Evolutionary conservation across 1,139 yeast genomes (phyloP).

Genomic region (Geotrichum citri-aurantii): DNA sequence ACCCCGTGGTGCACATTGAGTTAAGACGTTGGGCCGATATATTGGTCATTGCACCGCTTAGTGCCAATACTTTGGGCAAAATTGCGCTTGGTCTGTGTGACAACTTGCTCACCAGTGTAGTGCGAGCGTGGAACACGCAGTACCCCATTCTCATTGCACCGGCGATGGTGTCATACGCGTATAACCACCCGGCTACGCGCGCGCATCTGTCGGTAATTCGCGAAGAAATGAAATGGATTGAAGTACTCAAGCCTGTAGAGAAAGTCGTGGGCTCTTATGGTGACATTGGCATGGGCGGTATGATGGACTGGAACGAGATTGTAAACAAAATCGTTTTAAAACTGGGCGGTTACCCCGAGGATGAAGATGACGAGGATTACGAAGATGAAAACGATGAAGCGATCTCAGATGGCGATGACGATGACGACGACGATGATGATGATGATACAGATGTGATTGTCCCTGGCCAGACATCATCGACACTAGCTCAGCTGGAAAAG

Average conservation of each 20-base stretch:
- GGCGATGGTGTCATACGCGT: constrained; percentile 88
- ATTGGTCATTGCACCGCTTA: constrained; percentile 77
- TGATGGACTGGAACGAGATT: constrained; percentile 94
- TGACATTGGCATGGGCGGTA: constrained; percentile 95
- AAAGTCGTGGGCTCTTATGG: constrained; percentile 91
- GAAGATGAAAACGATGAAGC: constrained; percentile 52
- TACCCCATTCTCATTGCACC: constrained; percentile 88
- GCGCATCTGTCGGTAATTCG: constrained; percentile 67
- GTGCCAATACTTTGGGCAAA: constrained; percentile 89
- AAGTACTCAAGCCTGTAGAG: constrained; percentile 82
- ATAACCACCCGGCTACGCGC: constrained; percentile 80
- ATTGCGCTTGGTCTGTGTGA: constrained; percentile 86
- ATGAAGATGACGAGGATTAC: constrained; percentile 70
- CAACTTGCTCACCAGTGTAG: constrained; percentile 77
- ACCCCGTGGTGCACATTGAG: constrained; percentile 90
- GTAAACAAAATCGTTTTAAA: constrained; percentile 78
- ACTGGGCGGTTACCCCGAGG: constrained; percentile 88
- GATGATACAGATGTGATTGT: background rate
- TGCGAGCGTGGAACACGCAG: constrained; percentile 88
- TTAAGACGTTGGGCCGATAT: constrained; percentile 95
- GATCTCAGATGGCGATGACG: constrained; percentile 43
- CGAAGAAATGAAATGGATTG: constrained; percentile 91
- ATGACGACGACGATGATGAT: constrained; percentile 36
- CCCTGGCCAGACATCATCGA: background rate
- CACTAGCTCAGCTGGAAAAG: background rate